Evolutionary conservation across 1,284 basidiomycete genomes (phyloP).

Genomic region (Gymnopus androsaceus): DNA sequence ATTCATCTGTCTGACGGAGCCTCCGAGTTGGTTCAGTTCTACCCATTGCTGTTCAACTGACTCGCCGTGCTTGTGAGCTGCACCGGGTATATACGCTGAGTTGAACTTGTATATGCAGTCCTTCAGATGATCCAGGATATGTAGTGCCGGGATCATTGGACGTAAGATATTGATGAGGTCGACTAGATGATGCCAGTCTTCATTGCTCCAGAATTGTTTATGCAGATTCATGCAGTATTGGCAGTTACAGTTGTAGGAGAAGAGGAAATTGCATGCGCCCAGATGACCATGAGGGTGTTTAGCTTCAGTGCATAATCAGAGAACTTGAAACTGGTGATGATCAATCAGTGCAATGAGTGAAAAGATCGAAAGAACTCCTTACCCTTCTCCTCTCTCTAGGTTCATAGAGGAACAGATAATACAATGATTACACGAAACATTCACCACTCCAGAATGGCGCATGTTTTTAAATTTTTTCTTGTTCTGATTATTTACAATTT

Average conservation of each 20-base stretch:
- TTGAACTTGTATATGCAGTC: constrained; percentile 26
- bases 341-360: background rate
- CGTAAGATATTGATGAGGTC: constrained; percentile 1
- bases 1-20: constrained; percentile 26
- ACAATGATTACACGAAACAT: constrained; percentile 10
- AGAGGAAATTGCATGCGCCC: background rate
- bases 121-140: constrained; percentile 27
- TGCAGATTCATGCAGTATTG: background rate
- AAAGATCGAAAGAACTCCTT: background rate
- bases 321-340: background rate
- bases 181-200: background rate
- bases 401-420: constrained; percentile 4
- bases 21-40: constrained; percentile 25
- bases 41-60: constrained; percentile 26
- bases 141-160: constrained; percentile 24
- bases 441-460: constrained; percentile 10
- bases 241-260: constrained; percentile 1
- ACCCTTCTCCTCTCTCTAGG: constrained; percentile 4
- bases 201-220: background rate
- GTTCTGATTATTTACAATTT: constrained; percentile 14
- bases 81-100: constrained; percentile 18
- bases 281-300: background rate
- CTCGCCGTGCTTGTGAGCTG: constrained; percentile 29
- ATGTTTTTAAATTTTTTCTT: constrained; percentile 17
- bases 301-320: background rate